Evolutionary conservation across 163 green algal species (phyloP).

Genomic region (Prototheca wickerhamii): DNA sequence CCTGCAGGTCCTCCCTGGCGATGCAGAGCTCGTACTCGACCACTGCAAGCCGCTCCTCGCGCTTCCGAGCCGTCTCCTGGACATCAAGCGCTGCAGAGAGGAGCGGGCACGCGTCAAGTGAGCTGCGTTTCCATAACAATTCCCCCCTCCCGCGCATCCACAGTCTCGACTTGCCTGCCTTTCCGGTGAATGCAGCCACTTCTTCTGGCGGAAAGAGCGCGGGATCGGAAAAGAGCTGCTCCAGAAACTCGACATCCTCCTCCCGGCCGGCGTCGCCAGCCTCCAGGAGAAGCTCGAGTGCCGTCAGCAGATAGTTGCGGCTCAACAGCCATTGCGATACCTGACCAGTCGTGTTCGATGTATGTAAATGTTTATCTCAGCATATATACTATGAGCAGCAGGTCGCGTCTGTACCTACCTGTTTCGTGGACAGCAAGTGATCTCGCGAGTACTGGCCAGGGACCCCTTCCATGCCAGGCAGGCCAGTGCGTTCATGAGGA

Average conservation of each 20-base stretch:
- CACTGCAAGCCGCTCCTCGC: slow-evolving; percentile 1
- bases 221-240: slow-evolving; percentile 24
- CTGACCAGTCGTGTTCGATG: too few relatives aligned
- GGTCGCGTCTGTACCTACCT: too few relatives aligned
- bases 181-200: background rate
- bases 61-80: background rate
- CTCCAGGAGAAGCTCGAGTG: slow-evolving; percentile 50
- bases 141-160: background rate
- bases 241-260: slow-evolving; percentile 14
- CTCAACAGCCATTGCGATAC: slow-evolving; percentile 41
- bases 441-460: too few relatives aligned
- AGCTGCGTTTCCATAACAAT: background rate
- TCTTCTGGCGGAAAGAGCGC: slow-evolving; percentile 1
- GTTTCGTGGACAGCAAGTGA: too few relatives aligned
- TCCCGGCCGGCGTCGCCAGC: slow-evolving; percentile 21
- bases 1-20: background rate
- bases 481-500: too few relatives aligned
- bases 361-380: too few relatives aligned
- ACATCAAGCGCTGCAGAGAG: background rate
- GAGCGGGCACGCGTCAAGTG: background rate
- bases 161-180: background rate
- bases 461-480: too few relatives aligned
- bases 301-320: slow-evolving; percentile 43
- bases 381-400: too few relatives aligned
- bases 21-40: slow-evolving; percentile 2